Evolutionary conservation across 2,329 filamentous ascomycete genomes (phyloP).

Genomic region (Aureobasidium sp.): DNA sequence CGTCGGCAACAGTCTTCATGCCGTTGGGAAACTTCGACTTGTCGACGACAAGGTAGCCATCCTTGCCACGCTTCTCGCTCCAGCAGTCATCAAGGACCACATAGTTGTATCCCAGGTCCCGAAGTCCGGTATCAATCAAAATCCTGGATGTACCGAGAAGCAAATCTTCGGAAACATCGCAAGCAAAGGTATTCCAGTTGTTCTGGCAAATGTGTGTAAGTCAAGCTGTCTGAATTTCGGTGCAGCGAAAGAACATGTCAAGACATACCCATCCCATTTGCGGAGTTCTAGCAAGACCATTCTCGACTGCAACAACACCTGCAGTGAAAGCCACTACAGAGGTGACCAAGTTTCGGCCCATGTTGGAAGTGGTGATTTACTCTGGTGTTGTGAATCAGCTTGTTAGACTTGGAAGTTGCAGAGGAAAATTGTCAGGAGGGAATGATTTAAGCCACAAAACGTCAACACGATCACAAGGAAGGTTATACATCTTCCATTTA

Average conservation of each 20-base stretch:
- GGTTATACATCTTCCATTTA: too few relatives aligned
- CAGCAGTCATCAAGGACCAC: slow-evolving; percentile 50
- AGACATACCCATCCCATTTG: slow-evolving; percentile 34
- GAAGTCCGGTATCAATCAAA: slow-evolving; percentile 40
- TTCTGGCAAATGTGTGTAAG: slow-evolving; percentile 21
- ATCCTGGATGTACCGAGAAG: slow-evolving; percentile 41
- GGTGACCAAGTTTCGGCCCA: not conserved
- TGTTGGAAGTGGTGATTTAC: not conserved
- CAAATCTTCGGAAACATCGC: slow-evolving; percentile 41
- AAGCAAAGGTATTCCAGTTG: slow-evolving; percentile 42
- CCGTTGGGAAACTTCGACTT: slow-evolving; percentile 39
- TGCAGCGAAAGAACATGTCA: not conserved
- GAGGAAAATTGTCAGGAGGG: too few relatives aligned
- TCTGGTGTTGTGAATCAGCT: too few relatives aligned
- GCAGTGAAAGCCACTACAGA: not conserved
- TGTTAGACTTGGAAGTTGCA: too few relatives aligned
- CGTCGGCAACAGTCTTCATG: slow-evolving; percentile 41
- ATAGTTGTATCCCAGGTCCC: slow-evolving; percentile 46
- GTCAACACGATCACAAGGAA: too few relatives aligned
- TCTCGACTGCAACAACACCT: slow-evolving; percentile 22
- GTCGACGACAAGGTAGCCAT: slow-evolving; percentile 38
- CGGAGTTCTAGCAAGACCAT: slow-evolving; percentile 32
- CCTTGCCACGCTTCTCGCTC: slow-evolving; percentile 39
- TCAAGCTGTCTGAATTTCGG: not conserved
- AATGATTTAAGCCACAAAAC: too few relatives aligned